Evolutionary conservation across 192 early-diverging fungal species (phyloP), one percentile per base, ranked within the genome.

Genomic region (Pilobolus umbonatus): DNA sequence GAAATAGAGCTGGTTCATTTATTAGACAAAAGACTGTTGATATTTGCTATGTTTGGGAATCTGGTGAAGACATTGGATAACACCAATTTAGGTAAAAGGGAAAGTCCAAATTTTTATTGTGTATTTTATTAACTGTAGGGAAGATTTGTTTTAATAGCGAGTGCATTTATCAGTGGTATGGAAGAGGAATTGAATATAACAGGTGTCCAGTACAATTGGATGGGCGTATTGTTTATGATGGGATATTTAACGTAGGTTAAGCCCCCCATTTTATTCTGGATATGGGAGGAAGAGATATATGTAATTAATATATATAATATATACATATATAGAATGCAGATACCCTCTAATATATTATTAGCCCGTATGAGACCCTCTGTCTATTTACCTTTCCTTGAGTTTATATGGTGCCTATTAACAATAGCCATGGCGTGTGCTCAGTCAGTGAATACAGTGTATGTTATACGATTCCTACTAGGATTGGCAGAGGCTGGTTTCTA

Each of bases 31-130:
- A 54, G 65, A 3, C 42, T 72, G 9, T 42, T 72, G 11, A 40
- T 42, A 11, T 72, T 72, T 49, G 70, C 70, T n/a, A 72, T 72
- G 70, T 52, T 67, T 46, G 70, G 70, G 19, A 66, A 72, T 35
- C 28, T 72, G 4, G 56, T 72, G 8, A 72, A 72, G 44, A 54
- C 64, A 5, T 40, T 72, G n/a, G 70, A 72, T 54, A 67, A 55
- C 26, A 55, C 54, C 12, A 72, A 72, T 40, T 30, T 72, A 36
- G 53, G 70, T 62, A 61, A 8, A 32, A 15, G n/a, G 2, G 21
- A 38, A 38, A 17, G 11, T n/a, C 11, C 3, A n/a, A n/a, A n/a
- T n/a, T n/a, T n/a, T n/a, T n/a, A n/a, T n/a, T n/a, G n/a, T n/a
- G n/a, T n/a, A n/a, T 42, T 42, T 42, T 42, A 26, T 39, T 29